A percentile compares a stretch with the other conserved stretches of the same genome.
These are phyloP conservation scores for Linum usitatissimum DNA, from an alignment of 345 rosid species.

Conservation along the genomic window DNA sequence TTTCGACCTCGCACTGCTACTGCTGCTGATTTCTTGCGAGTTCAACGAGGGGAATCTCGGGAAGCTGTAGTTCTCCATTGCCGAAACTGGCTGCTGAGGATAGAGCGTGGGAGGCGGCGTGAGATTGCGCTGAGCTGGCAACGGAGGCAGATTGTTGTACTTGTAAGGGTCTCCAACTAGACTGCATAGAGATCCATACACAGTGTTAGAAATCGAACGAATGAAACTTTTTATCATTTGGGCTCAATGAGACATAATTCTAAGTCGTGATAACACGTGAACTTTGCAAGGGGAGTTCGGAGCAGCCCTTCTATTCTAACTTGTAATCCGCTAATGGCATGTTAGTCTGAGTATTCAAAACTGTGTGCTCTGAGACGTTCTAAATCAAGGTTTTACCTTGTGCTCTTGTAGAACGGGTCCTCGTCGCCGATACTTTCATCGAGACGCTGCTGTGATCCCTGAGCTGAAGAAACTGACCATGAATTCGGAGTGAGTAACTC, in stretches of 20 bases:
- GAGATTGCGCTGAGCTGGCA: slow-evolving; percentile 88
- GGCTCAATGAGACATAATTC: not conserved
- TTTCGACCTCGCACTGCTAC: slow-evolving; percentile 49
- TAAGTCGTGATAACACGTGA: not conserved
- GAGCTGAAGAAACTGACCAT: slow-evolving; percentile 64
- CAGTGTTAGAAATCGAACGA: not conserved
- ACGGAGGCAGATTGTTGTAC: slow-evolving; percentile 68
- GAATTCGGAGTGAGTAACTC: slow-evolving; percentile 58
- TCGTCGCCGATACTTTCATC: slow-evolving; percentile 67
- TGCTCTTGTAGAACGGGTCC: slow-evolving; percentile 45
- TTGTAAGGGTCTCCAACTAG: slow-evolving; percentile 47
- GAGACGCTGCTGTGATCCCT: slow-evolving; percentile 48
- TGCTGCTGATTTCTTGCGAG: slow-evolving; percentile 45
- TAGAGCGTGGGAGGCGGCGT: slow-evolving; percentile 92
- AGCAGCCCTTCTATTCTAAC: too few relatives aligned
- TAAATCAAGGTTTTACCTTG: slow-evolving; percentile 33
- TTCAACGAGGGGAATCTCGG: slow-evolving; percentile 59
- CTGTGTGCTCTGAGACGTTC: too few relatives aligned
- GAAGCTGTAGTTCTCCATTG: slow-evolving; percentile 49
- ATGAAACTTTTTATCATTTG: too few relatives aligned
- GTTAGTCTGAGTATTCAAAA: too few relatives aligned
- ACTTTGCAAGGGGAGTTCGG: too few relatives aligned
- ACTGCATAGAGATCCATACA: slow-evolving; percentile 31
- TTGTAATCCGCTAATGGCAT: too few relatives aligned
- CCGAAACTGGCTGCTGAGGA: slow-evolving; percentile 86